phyloP scores from a whole-genome alignment of 768 basidiomycete genomes.

The Lyophyllum semitale region DNA sequence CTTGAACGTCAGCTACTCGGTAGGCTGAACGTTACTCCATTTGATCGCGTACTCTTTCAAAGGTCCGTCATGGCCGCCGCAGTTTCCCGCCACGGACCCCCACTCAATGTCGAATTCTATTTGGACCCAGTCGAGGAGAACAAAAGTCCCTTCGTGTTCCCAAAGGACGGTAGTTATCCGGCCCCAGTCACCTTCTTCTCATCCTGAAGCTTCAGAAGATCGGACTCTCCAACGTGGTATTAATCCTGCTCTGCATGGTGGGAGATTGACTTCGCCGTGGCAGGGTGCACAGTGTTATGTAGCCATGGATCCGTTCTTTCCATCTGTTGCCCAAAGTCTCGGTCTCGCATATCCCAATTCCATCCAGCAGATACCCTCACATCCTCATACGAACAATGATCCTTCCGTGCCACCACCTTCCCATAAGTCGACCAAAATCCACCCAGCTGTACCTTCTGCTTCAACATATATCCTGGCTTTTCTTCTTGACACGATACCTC shows the following conservation, averaged over 20 bases:
- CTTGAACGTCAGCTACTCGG: too few relatives aligned
- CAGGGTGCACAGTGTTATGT: background rate
- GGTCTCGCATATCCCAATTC: background rate
- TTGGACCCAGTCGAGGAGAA: background rate
- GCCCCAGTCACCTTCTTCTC: too few relatives aligned
- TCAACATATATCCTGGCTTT: constrained; percentile 11
- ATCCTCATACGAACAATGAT: background rate
- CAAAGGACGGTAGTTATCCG: too few relatives aligned
- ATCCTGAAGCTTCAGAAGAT: background rate
- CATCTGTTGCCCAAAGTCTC: background rate
- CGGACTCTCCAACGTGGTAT: background rate
- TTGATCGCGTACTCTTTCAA: too few relatives aligned
- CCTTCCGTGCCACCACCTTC: background rate
- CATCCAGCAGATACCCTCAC: background rate
- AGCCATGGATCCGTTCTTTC: background rate
- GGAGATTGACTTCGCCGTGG: background rate
- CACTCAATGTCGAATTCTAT: too few relatives aligned
- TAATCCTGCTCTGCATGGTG: background rate
- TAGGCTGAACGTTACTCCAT: too few relatives aligned
- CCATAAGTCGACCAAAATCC: background rate
- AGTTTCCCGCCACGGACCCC: too few relatives aligned
- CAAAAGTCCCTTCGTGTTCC: too few relatives aligned
- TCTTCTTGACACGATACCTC: constrained; percentile 22
- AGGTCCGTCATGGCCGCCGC: too few relatives aligned
- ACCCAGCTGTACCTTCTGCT: background rate